Conservation (phyloP, 345 rosid genomes). For the Aquilaria sinensis region DNA sequence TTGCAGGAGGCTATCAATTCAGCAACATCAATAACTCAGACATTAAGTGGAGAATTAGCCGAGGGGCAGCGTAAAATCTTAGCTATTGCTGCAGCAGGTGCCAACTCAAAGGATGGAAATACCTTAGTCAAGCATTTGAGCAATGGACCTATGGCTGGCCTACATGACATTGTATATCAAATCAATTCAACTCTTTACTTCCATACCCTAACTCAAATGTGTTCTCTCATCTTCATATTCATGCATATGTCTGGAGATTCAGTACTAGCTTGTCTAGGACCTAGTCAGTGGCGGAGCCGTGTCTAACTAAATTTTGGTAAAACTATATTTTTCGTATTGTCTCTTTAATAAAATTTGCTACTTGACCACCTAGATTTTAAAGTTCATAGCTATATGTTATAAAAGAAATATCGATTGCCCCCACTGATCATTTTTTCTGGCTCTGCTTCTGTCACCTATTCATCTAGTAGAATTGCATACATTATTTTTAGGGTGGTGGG, state of each 20-base stretch:
- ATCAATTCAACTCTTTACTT: no score
- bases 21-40: constrained; percentile 42
- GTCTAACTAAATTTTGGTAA: neutral
- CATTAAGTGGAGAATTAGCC: constrained; percentile 51
- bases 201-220: neutral
- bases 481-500: no score
- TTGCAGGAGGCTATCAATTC: constrained; percentile 54
- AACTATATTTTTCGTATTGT: no score
- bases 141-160: constrained; percentile 46
- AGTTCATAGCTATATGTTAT: no score
- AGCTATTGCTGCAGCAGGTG: constrained; percentile 52
- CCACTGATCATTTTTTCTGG: no score
- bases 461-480: no score
- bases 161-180: constrained; percentile 33
- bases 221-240: constrained; percentile 1
- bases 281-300: neutral
- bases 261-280: neutral
- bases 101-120: constrained; percentile 33
- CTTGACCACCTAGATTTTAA: no score
- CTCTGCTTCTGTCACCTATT: neutral
- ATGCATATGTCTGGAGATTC: no score
- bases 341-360: no score
- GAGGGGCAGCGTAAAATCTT: constrained; percentile 51
- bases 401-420: no score
- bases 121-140: constrained; percentile 38